Evolutionary conservation across 108 stramenopile genomes (phyloP).

Genomic region (Stephanodiscus minutulus): DNA sequence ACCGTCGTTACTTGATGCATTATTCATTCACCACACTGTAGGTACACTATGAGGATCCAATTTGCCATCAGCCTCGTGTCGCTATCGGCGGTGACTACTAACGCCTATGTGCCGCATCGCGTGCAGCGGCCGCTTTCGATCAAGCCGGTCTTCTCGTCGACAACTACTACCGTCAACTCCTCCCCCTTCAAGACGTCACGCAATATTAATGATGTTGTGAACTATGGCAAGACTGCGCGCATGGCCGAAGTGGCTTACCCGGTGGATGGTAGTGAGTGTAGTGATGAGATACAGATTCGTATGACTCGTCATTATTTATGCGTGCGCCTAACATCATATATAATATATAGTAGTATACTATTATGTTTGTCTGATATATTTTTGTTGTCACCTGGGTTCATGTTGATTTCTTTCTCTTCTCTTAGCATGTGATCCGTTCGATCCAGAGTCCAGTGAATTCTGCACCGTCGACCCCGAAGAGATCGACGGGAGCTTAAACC

Average conservation of each 20-base stretch:
- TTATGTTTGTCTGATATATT: too few relatives aligned
- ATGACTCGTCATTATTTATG: too few relatives aligned
- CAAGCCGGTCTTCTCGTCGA: not conserved
- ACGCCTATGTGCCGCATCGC: not conserved
- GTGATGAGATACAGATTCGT: not conserved
- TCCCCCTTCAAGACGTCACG: not conserved
- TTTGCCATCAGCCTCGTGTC: not conserved
- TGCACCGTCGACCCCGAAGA: not conserved
- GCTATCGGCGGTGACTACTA: not conserved
- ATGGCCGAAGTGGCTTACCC: not conserved
- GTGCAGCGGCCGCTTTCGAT: not conserved
- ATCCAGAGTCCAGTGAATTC: not conserved
- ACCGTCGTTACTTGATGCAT: too few relatives aligned
- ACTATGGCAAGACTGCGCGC: not conserved
- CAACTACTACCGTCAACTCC: not conserved
- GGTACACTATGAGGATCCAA: not conserved
- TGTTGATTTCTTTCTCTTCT: not conserved
- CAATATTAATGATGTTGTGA: not conserved
- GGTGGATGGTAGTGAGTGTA: not conserved
- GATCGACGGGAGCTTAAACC: constrained; percentile 6
- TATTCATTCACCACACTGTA: not conserved
- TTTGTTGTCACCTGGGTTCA: not conserved
- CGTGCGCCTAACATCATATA: too few relatives aligned
- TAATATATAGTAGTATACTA: too few relatives aligned
- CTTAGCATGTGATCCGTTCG: constrained; percentile 1